phyloP scores from a whole-genome alignment of 768 basidiomycete genomes.

The Russula compacta region DNA sequence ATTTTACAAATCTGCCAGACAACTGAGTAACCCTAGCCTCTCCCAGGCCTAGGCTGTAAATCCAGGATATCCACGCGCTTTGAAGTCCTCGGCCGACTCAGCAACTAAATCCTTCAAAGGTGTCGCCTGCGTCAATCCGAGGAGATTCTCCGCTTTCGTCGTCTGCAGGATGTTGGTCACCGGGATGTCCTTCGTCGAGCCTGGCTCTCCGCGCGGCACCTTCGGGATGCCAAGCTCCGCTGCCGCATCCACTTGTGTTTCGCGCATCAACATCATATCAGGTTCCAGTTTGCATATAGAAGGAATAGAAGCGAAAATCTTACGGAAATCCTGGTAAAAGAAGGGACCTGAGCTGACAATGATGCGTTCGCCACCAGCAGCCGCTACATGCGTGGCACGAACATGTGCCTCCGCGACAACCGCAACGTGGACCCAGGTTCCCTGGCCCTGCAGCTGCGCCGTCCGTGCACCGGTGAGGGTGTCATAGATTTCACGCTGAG shows the following conservation, averaged over 20 bases:
- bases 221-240: constrained; percentile 5
- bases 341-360: constrained; percentile 1
- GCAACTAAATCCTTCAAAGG: constrained; percentile 2
- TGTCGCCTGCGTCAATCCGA: neutral
- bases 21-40: no score
- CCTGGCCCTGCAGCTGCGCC: neutral
- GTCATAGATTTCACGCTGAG: constrained; percentile 11
- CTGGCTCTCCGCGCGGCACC: constrained; percentile 6
- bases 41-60: neutral
- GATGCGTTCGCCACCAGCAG: constrained; percentile 11
- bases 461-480: constrained; percentile 1
- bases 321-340: constrained; percentile 8
- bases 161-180: neutral
- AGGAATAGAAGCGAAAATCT: neutral
- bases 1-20: neutral
- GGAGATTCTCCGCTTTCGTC: constrained; percentile 2
- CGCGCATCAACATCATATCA: no score
- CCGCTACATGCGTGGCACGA: neutral
- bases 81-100: constrained; percentile 7
- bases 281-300: no score
- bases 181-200: neutral
- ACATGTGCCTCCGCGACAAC: constrained; percentile 9
- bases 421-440: neutral
- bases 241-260: neutral
- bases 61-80: constrained; percentile 8